Base-by-base conservation (phyloP, 345 rosid species). In the Citrus mangshanensis region DNA sequence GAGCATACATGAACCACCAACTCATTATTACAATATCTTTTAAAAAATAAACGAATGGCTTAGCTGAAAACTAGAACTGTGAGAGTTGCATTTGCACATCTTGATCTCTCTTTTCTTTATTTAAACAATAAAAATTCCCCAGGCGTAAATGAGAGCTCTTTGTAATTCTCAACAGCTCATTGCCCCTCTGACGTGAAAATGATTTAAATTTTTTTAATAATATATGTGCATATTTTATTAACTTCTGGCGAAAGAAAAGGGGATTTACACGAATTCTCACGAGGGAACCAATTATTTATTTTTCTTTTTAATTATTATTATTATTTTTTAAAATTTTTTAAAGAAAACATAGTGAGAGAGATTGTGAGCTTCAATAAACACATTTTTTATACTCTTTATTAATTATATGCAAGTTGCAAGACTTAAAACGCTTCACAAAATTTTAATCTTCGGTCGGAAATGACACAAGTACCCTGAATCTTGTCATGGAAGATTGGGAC, bases 201-300 rank as follows among this genome's bases (percentile, higher is more conserved):
- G 24, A 79, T 34, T 49, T 35, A 55, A 55, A 30, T 30, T 40
- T 42, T 32, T 18, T 54, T 40, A 40, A 56, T 60, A 9, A 72
- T 25, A 58, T 63, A 46, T 59, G 12, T 16, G 60, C 74, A 69
- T 78, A 59, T 30, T 75, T 77, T 42, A 82, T 79, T 82, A 51
- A 58, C 84, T 83, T 85, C 59, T 55, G 85, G 86, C 83, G 80
- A 81, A 86, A 84, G 89, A 78, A 77, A 84, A 66, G 88, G 84
- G 59, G 58, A 12, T 80, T 67, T 63, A 86, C 83, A 81, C 86
- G 78, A 70, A 51, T 66, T 63, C 76, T 77, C 71, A 64, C 70
- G 75, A 71, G 81, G 77, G 40, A 16, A 35, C 77, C 79, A 40
- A 58, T 58, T n/a, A 1, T 61, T 25, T 37, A 42, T 0, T 68